phyloP scores from a whole-genome alignment of 1,284 basidiomycete species.

The Fomitopsis betulina region DNA sequence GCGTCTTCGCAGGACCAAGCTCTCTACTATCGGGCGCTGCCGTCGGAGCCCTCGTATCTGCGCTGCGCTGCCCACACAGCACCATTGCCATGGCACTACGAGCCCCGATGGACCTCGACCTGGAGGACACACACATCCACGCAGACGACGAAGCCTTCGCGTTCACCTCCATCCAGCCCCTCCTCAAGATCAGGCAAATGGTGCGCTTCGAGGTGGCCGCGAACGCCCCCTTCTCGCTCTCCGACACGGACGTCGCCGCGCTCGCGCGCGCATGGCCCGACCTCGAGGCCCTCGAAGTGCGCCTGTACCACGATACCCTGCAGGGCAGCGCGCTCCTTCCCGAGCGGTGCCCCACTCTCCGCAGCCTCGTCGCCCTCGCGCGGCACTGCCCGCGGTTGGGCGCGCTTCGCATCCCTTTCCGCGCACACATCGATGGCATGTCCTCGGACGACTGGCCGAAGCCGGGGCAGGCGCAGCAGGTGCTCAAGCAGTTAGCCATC shows the following conservation, averaged over 20 bases:
- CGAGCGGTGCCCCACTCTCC: background rate
- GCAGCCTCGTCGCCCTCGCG: background rate
- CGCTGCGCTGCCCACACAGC: background rate
- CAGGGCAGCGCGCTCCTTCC: background rate
- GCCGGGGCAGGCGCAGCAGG: background rate
- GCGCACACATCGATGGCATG: background rate
- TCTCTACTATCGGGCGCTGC: background rate
- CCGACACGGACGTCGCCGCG: background rate
- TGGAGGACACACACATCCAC: too few relatives aligned
- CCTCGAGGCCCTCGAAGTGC: background rate
- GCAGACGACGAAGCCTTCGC: background rate
- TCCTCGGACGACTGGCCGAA: background rate
- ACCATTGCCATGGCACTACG: background rate
- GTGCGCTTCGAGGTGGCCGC: background rate
- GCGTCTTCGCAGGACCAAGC: background rate
- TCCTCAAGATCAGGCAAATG: background rate
- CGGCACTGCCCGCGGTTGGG: background rate
- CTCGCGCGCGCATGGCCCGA: background rate
- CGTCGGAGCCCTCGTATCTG: background rate
- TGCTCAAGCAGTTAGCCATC: background rate
- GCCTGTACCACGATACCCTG: background rate
- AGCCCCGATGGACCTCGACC: background rate
- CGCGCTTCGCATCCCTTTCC: background rate
- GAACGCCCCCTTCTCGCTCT: background rate
- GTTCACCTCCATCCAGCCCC: background rate